Conservation (phyloP, 306 rosid species). For the Sesbania bispinosa region DNA sequence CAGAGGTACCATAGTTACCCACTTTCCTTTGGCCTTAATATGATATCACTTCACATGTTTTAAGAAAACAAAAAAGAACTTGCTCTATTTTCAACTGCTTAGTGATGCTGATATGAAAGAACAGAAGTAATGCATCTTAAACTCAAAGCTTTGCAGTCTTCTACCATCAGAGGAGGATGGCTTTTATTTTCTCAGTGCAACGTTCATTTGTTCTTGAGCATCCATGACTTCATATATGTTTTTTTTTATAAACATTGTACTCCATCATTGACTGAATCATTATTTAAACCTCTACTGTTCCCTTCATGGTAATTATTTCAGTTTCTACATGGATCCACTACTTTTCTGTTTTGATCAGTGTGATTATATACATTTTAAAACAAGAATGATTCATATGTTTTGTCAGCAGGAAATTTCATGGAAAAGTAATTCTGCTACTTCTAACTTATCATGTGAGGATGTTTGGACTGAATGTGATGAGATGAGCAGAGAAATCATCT, state of each 20-base stretch:
- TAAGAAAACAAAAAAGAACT: background rate
- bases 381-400: background rate
- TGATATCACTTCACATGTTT: background rate
- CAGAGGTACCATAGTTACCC: conserved; percentile 36
- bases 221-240: background rate
- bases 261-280: background rate
- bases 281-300: background rate
- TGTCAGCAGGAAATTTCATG: conserved; percentile 40
- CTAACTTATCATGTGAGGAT: conserved; percentile 42
- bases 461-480: conserved; percentile 56
- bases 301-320: background rate
- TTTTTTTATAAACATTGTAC: background rate
- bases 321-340: background rate
- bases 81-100: background rate
- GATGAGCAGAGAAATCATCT: conserved; percentile 43
- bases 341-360: background rate
- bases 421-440: conserved; percentile 24
- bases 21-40: background rate
- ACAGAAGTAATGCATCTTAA: background rate
- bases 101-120: background rate
- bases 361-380: background rate
- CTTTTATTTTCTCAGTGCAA: background rate
- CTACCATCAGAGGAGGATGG: background rate
- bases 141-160: background rate
- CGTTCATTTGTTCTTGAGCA: background rate